Base-by-base conservation (phyloP, 257 asterid genomes). In the Oldenlandia corymbosa region DNA sequence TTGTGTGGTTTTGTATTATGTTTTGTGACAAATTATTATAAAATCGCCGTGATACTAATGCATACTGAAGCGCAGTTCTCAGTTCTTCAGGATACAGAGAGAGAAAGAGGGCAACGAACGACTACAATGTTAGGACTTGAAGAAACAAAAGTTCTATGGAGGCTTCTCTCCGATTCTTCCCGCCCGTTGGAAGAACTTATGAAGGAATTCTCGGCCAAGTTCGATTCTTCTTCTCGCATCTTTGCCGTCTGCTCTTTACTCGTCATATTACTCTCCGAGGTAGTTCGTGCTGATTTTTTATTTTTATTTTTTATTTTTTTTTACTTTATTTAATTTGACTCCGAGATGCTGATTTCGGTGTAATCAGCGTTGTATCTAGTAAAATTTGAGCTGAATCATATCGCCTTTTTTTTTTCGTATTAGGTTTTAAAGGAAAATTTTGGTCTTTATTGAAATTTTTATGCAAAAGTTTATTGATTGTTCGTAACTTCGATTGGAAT, bases 171-270 rank as follows among this genome's bases (percentile, higher is more conserved):
- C 59, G 69, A 65, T 17, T 66, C n/a, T n/a, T n/a, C 78, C 2
- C 79, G 80, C 61, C 75, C 83, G 32, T 64, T 92, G 30, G 86
- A 92, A 42, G 90, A 86, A 70, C 85, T 92, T 75, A 60, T 85
- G 26, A 71, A 76, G 3, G 96, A 89, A 34, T 87, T 88, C 77
- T 72, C 37, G 72, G 70, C 86, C 55, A 68, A 67, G 2, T 79
- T 92, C 68, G 79, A 84, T 24, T 78, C 74, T 62, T 75, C 88
- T 64, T 76, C 88, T 42, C 67, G 70, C 34, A 81, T 79, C 51
- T 85, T 87, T 60, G 58, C 69, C 30, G 88, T 82, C 71, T 89
- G 99, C 81, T 75, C 86, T 45, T 84, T 96, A 41, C 85, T 92
- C 67, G 93, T 84, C 62, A 64, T 85, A 24, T 62, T 70, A 23